Evolutionary conservation across 108 stramenopile genomes (phyloP), one percentile per base, ranked within the genome.

Genomic region (Skeletonema menzelii): DNA sequence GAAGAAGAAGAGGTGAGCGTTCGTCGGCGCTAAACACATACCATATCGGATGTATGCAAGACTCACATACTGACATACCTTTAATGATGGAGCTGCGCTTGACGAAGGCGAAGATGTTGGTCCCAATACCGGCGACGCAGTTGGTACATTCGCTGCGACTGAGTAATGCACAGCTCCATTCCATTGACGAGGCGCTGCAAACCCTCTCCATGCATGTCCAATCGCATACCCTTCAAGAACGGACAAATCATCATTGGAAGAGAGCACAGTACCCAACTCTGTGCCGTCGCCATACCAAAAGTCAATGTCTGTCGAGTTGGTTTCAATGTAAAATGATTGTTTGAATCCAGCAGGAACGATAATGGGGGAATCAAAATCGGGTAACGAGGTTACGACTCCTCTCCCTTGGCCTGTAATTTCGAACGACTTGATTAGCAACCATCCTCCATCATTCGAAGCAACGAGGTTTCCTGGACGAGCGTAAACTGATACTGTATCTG

Each of bases 41-140:
- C 11, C 5, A 31, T 31, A 37, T 12, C 10, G 22, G 22, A 53
- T 8, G 49, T 7, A 10, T 53, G 22, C 7, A 53, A 24, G 49
- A 59, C 68, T 69, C 57, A 69, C 68, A 69, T 69, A 69, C 27
- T 69, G 57, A 59, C 68, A 69, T 69, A 69, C 57, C 57, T 69
- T 35, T 40, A 30, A 38, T 24, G 68, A 58, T 59, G 56, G 68
- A 69, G 49, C 49, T 22, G 49, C 49, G 10, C 49, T 49, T n/a
- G 57, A 13, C 30, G 67, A 24, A 4, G 67, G 5, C 4, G 37
- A 15, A 57, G 34, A 8, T 22, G 68, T 58, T 10, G 68, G 35
- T 11, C 40, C 31, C 26, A 14, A 5, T 26, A 40, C 40, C 2
- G 68, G 56, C 37, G 56, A 26, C 8, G 44, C 17, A 15, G 57